Conservation (phyloP, 1,139 yeast genomes). For the Barnettozyma hawaiiensis region DNA sequence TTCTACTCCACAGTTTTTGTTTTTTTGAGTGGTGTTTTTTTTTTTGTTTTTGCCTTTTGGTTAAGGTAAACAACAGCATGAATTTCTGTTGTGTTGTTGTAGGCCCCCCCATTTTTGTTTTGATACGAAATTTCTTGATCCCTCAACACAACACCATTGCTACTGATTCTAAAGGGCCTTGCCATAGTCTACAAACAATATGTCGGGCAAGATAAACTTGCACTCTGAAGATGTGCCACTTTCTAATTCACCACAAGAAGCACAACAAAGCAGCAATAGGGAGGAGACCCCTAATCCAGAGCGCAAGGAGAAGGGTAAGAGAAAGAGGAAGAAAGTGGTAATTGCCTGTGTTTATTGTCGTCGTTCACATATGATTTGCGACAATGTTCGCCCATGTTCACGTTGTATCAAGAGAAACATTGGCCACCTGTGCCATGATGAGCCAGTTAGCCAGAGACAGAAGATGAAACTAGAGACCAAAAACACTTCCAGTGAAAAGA, state of each 20-base stretch:
- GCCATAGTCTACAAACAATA: not conserved
- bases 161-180: not conserved
- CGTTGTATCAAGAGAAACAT: constrained; percentile 85
- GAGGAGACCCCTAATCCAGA: not conserved
- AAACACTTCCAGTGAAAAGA: not conserved
- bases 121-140: not conserved
- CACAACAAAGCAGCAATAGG: not conserved
- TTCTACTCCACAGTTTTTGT: not conserved
- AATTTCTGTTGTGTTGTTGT: no score
- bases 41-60: no score
- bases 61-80: not conserved
- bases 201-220: not conserved
- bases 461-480: constrained; percentile 16
- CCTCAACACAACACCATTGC: no score
- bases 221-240: not conserved
- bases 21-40: no score
- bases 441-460: constrained; percentile 29
- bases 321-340: constrained; percentile 41
- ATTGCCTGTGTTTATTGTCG: constrained; percentile 87
- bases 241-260: not conserved
- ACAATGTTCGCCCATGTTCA: constrained; percentile 78
- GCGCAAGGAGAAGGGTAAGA: constrained; percentile 17
- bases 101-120: not conserved
- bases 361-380: constrained; percentile 93
- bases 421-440: constrained; percentile 86